Conservation (phyloP, 768 basidiomycete species). For the Lentinula lateritia region DNA sequence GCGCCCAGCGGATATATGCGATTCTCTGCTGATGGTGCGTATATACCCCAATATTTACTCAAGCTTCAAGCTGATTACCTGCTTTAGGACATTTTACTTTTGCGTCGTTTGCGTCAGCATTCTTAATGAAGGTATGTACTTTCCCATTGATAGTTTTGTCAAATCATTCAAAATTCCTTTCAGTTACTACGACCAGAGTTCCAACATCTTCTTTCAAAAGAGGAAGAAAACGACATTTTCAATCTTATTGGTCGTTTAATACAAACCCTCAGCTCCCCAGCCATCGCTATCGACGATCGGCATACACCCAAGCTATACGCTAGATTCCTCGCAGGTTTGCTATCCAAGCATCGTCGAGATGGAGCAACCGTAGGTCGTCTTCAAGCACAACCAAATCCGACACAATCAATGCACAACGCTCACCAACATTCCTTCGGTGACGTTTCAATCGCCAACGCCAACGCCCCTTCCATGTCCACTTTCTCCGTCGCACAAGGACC, state of each 20-base stretch:
- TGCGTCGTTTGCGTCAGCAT: conserved; percentile 76
- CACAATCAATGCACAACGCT: conserved; percentile 10
- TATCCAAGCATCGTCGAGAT: conserved; percentile 65
- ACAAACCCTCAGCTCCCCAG: conserved; percentile 59
- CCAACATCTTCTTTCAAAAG: conserved; percentile 50
- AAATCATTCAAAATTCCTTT: neutral
- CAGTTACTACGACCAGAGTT: conserved; percentile 75
- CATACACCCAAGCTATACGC: conserved; percentile 80
- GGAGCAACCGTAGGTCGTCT: conserved; percentile 53
- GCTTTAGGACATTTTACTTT: conserved; percentile 67
- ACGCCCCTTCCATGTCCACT: conserved; percentile 19
- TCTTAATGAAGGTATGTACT: conserved; percentile 60
- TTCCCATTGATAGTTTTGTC: neutral
- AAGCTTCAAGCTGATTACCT: neutral
- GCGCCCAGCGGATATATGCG: conserved; percentile 74
- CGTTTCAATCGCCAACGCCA: conserved; percentile 10
- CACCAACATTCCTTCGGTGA: conserved; percentile 9
- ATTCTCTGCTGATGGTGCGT: conserved; percentile 69
- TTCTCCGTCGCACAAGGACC: conserved; percentile 21
- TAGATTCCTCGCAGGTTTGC: conserved; percentile 68
- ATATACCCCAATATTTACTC: neutral
- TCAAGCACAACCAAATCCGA: conserved; percentile 44
- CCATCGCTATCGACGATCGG: conserved; percentile 75
- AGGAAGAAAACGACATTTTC: conserved; percentile 66
- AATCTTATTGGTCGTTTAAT: conserved; percentile 69